phyloP scores from a whole-genome alignment of 2,329 filamentous ascomycete species.

The Zymoseptoria passerinii region DNA sequence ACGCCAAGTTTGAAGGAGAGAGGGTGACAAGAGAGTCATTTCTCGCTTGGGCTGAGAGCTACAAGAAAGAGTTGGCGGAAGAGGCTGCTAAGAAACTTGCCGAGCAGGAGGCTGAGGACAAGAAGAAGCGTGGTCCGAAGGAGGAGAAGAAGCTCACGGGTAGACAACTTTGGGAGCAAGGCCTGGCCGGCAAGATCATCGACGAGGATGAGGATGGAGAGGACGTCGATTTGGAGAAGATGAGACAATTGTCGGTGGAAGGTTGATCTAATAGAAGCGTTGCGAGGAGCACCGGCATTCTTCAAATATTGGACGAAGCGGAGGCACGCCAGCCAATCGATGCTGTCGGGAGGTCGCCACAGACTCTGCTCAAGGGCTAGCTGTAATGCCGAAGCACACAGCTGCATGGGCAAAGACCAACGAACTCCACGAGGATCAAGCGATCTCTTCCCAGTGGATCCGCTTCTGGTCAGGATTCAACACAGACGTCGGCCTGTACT shows the following conservation, averaged over 20 bases:
- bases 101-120: slow-evolving; percentile 64
- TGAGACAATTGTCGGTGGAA: slow-evolving; percentile 63
- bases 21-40: slow-evolving; percentile 83
- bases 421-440: no score
- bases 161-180: slow-evolving; percentile 42
- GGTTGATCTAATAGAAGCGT: slow-evolving; percentile 14
- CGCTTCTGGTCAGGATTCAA: no score
- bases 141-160: slow-evolving; percentile 76
- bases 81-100: slow-evolving; percentile 47
- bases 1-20: slow-evolving; percentile 90
- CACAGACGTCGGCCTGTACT: no score
- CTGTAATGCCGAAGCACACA: no score
- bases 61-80: slow-evolving; percentile 74
- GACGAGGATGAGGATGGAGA: slow-evolving; percentile 61
- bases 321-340: background rate
- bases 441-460: no score
- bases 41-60: slow-evolving; percentile 69
- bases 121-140: slow-evolving; percentile 44
- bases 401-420: no score
- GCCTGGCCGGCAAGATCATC: slow-evolving; percentile 50
- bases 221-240: slow-evolving; percentile 49
- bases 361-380: background rate
- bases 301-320: background rate
- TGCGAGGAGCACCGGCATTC: background rate
- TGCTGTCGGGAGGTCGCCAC: background rate